Evolutionary conservation across 306 rosid species (phyloP), one percentile per base, ranked within the genome.

Genomic region (Luffa aegyptiaca): DNA sequence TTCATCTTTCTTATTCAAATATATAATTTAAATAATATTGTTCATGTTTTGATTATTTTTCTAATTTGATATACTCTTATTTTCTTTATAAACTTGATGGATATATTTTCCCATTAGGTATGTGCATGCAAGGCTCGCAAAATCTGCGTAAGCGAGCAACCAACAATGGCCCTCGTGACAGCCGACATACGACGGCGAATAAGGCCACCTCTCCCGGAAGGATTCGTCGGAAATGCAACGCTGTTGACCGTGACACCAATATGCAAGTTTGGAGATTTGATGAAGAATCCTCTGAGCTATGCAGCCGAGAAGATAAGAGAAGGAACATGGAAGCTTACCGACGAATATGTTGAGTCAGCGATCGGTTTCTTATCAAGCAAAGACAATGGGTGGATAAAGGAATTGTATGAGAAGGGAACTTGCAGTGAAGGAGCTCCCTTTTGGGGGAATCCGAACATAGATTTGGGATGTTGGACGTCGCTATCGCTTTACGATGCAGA

Each of bases 201-300:
- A 80, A 46, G 80, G 8, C 93, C 93, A 5, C 84, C 85, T 6
- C 55, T 86, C 45, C 93, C 92, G 1, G 55, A 33, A 78, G 88
- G 85, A 51, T 92, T 85, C 64, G 85, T 86, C 4, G 95, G 97
- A 3, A 90, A 88, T n/a, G 93, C 92, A 1, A 79, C 84, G 0
- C 69, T 92, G 39, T 89, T 86, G 26, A 44, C 75, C 14, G 91
- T 88, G 37, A 63, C 84, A 5, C 92, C 90, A 1, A 82, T 84
- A 0, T 69, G 90, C 61, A 13, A 80, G 2, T 78, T 88, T 0
- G 93, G 92, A 3, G 95, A 92, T 35, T 39, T 90, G 64, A 46
- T 81, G 7, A 52, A 81, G 2, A 89, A 83, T 55, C 89, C 95
- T 0, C 57, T 90, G 33, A 84, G 93, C 36, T 89, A 81, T 6